Evolutionary conservation across 768 basidiomycete species (phyloP), one percentile per base, ranked within the genome.

Genomic region (Epithele typhae): DNA sequence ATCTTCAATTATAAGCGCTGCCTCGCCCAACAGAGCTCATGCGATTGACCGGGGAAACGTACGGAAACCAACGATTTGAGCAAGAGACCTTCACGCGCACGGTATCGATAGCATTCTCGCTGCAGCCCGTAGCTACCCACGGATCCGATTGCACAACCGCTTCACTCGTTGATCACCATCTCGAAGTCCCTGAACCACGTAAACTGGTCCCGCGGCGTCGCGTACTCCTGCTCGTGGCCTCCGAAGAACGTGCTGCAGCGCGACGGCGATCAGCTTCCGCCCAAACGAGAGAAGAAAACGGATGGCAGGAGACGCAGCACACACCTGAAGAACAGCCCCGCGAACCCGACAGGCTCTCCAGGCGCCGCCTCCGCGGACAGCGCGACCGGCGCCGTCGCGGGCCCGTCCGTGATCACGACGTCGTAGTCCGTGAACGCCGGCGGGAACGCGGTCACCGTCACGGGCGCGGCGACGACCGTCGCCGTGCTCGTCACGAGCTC

Each of bases 261-360:
- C 32, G 12, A n/a, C n/a, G n/a, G n/a, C n/a, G 21, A 23, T 17
- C 30, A 37, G 43, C 36, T 5, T 17, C 23, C 25, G 14, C 12
- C n/a, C n/a, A n/a, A n/a, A n/a, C n/a, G n/a, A n/a, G n/a, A 12
- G 7, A 10, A 39, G 21, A 11, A 4, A 4, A 14, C 27, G 27
- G 27, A 30, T 30, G 7, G 6, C 12, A 12, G 18, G 14, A 5
- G 15, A 43, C 15, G 14, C 5, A 21, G 21, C 22, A 22, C 37
- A 14, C 59, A 83, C 86, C 86, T 88, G 68, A 92, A 92, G 66
- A 92, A 92, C 18, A 91, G 64, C 0, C 74, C 74, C 4, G 61
- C 56, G 52, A 75, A 73, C 1, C 68, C 70, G 8, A 73, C 57
- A 2, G 63, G 54, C 24, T 51, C n/a, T n/a, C n/a, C 43, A 8